Conservation (phyloP, 345 rosid genomes). For the Populus simonii region DNA sequence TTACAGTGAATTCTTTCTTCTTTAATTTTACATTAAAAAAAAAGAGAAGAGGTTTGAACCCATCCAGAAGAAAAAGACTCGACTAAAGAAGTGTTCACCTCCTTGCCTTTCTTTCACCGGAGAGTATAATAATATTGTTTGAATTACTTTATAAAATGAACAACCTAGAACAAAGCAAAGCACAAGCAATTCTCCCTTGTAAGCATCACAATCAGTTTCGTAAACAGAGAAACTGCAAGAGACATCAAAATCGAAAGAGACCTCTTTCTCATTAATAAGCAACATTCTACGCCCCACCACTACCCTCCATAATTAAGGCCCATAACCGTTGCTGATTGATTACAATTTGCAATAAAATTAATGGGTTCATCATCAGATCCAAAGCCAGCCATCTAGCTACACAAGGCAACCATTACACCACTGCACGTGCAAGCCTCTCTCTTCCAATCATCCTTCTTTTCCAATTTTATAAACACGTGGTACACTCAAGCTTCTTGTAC, state of each 20-base stretch:
- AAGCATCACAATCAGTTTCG: constrained; percentile 15
- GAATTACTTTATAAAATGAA: background rate
- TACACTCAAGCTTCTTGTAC: background rate
- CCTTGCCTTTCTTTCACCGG: no score
- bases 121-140: no score
- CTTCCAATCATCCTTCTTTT: background rate
- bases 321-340: background rate
- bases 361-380: constrained; percentile 37
- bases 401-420: constrained; percentile 2
- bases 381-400: constrained; percentile 13
- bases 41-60: no score
- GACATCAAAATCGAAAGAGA: constrained; percentile 23
- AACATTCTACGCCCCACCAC: constrained; percentile 25
- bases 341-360: background rate
- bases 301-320: background rate
- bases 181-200: constrained; percentile 1
- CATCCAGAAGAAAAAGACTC: no score
- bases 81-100: no score
- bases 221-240: constrained; percentile 4
- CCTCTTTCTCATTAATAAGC: constrained; percentile 26
- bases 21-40: no score
- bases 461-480: background rate
- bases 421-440: constrained; percentile 24
- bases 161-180: background rate
- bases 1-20: no score